phyloP scores from a whole-genome alignment of 768 basidiomycete genomes.

The Serendipita sp. region DNA sequence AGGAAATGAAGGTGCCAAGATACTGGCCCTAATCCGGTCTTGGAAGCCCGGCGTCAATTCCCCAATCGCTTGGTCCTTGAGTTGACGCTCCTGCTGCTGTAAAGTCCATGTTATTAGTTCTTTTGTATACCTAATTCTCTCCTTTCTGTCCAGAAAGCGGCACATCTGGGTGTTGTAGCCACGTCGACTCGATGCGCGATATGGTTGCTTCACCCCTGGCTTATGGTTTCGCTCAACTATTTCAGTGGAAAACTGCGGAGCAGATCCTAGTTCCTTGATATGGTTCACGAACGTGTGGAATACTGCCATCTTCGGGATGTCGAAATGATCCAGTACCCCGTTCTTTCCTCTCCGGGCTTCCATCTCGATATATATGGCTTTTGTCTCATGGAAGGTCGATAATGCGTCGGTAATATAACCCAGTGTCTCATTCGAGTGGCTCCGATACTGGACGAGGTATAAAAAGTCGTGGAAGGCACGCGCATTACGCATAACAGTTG shows the following conservation, averaged over 20 bases:
- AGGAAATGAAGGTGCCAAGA: too few relatives aligned
- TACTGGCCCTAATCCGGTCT: too few relatives aligned
- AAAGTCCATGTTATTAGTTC: too few relatives aligned
- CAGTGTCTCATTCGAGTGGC: not conserved
- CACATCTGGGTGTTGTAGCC: not conserved
- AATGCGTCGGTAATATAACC: slow-evolving; percentile 17
- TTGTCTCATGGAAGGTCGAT: slow-evolving; percentile 24
- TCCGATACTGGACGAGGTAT: slow-evolving; percentile 20
- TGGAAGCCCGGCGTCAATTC: too few relatives aligned
- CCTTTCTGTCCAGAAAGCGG: not conserved
- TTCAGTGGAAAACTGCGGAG: slow-evolving; percentile 28
- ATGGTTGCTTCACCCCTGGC: slow-evolving; percentile 16
- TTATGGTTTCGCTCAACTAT: slow-evolving; percentile 25
- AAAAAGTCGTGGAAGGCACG: slow-evolving; percentile 24
- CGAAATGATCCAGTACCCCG: not conserved
- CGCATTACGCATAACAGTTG: slow-evolving; percentile 20
- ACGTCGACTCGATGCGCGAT: not conserved
- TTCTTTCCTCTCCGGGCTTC: slow-evolving; percentile 7
- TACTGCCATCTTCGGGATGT: too few relatives aligned
- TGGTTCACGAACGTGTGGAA: too few relatives aligned
- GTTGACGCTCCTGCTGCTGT: too few relatives aligned
- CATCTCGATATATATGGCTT: slow-evolving; percentile 23
- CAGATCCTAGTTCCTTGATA: slow-evolving; percentile 18
- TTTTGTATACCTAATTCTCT: too few relatives aligned
- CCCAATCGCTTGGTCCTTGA: too few relatives aligned